phyloP scores from a whole-genome alignment of 495 filamentous ascomycete genomes.

The Corynascus novoguineensis region DNA sequence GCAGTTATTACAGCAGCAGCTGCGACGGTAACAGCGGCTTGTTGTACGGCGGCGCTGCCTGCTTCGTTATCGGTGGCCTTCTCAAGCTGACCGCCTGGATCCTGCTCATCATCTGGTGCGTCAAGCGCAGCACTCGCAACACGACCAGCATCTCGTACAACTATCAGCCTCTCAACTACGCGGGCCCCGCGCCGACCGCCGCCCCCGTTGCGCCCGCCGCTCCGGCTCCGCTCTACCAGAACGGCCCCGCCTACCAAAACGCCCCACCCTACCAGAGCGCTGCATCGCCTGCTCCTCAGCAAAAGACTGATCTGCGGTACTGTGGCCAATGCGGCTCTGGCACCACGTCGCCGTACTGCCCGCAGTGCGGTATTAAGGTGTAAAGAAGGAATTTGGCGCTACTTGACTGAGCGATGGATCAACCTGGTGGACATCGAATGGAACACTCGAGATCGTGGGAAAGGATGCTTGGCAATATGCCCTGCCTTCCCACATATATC shows the following conservation, averaged over 20 bases:
- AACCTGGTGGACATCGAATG: too few relatives aligned
- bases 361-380: not conserved
- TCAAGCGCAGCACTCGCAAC: not conserved
- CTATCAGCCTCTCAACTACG: conserved; percentile 4
- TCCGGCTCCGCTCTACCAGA: too few relatives aligned
- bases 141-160: not conserved
- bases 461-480: too few relatives aligned
- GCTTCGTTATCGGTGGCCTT: conserved; percentile 2
- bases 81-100: conserved; percentile 6
- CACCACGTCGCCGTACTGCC: not conserved
- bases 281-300: not conserved
- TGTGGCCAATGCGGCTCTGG: conserved; percentile 2
- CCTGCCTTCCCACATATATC: too few relatives aligned
- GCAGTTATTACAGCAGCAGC: not conserved
- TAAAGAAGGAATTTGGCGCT: not conserved
- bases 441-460: too few relatives aligned
- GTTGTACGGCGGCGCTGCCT: conserved; percentile 1
- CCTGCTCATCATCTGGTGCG: conserved; percentile 7
- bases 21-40: not conserved
- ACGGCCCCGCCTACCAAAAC: not conserved
- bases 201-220: not conserved
- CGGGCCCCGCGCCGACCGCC: not conserved
- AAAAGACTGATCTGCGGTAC: not conserved
- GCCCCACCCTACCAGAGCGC: not conserved
- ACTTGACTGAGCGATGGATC: too few relatives aligned